Conservation (phyloP, 2,329 filamentous ascomycete species). For the Alternaria sp. region DNA sequence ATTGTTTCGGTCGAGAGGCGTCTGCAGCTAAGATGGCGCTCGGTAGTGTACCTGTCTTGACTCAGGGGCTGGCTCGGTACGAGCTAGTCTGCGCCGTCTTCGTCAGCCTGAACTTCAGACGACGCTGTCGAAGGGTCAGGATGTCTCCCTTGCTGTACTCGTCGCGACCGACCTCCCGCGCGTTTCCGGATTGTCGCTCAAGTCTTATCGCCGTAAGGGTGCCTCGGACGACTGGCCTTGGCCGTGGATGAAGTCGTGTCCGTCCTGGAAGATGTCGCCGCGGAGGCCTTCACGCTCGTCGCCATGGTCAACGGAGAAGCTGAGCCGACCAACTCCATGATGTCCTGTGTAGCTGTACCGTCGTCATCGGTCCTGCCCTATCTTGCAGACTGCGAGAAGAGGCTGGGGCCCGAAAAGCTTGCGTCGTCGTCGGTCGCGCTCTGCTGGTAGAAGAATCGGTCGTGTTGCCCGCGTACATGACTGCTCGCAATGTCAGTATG, state of each 20-base stretch:
- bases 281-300: neutral
- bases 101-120: neutral
- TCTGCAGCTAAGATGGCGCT: neutral
- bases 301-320: neutral
- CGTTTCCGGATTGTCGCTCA: neutral
- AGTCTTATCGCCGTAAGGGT: neutral
- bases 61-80: neutral
- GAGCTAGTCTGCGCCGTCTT: neutral
- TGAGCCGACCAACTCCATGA: neutral
- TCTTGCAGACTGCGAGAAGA: neutral
- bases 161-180: neutral
- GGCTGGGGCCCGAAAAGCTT: neutral
- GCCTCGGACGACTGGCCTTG: neutral
- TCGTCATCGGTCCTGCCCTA: neutral
- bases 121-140: neutral
- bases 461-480: neutral
- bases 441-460: neutral
- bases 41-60: neutral
- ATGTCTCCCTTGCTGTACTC: neutral
- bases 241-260: neutral
- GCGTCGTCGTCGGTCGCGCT: neutral
- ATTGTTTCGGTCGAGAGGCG: neutral
- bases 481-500: neutral
- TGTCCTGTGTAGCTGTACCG: neutral
- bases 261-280: neutral